Evolutionary conservation across 2,329 filamentous ascomycete species (phyloP).

Genomic region (Emydomyces testavorans): DNA sequence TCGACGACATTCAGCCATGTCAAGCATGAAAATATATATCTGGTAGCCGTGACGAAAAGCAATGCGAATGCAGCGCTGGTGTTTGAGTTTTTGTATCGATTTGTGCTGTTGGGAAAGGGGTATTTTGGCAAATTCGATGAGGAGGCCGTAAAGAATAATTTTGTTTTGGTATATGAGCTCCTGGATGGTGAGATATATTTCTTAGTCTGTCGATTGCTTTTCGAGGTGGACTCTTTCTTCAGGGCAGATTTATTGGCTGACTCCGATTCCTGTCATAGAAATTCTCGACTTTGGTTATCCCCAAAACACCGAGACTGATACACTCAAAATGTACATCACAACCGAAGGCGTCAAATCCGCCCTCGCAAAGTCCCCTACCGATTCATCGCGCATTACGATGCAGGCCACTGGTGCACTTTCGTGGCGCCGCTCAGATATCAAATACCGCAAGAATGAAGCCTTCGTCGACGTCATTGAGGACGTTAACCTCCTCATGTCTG

Average conservation of each 20-base stretch:
- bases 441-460: slow-evolving; percentile 98
- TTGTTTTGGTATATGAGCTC: slow-evolving; percentile 94
- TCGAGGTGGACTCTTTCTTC: background rate
- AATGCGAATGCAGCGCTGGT: slow-evolving; percentile 97
- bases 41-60: slow-evolving; percentile 95
- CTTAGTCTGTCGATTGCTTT: slow-evolving; percentile 1
- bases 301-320: slow-evolving; percentile 97
- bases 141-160: slow-evolving; percentile 99
- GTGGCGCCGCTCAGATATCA: slow-evolving; percentile 94
- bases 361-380: slow-evolving; percentile 54
- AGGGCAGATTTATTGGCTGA: background rate
- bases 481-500: slow-evolving; percentile 98
- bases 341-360: slow-evolving; percentile 94
- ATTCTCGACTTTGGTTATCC: slow-evolving; percentile 98
- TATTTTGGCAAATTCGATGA: slow-evolving; percentile 99
- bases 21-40: slow-evolving; percentile 97
- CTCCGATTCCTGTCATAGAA: slow-evolving; percentile 48
- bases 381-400: slow-evolving; percentile 98
- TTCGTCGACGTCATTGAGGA: slow-evolving; percentile 99
- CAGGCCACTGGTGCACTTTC: slow-evolving; percentile 94
- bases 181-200: slow-evolving; percentile 57
- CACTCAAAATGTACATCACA: slow-evolving; percentile 99
- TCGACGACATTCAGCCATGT: slow-evolving; percentile 99
- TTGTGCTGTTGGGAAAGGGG: slow-evolving; percentile 79
- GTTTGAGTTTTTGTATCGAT: slow-evolving; percentile 91